Base-by-base conservation (phyloP, 371 early-diverging fungal species). In the Fennellomyces sp. region DNA sequence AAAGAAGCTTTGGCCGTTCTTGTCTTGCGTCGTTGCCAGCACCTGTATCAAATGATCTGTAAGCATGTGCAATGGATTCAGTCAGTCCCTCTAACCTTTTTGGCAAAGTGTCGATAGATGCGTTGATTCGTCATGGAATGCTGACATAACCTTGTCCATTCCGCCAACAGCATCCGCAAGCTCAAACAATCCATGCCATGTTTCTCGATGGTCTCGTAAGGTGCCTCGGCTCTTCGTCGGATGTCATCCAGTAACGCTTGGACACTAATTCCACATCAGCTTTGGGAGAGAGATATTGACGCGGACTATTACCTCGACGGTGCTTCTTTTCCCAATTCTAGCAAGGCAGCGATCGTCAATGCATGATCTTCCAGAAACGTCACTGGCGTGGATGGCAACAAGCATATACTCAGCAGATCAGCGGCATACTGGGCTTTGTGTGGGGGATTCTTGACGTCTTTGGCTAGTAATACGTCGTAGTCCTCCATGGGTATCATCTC, bases 121-220 rank as follows among this genome's bases (percentile, higher is more conserved):
- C 85, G 81, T 49, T 91, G 92, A 47, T 76, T 87, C 6, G 93
- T 86, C 13, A 89, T 76, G 1, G 92, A 88, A 63, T 91, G 88
- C 57, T 91, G 85, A 68, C 86, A 94, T 33, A 94, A 66, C 36
- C 91, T 83, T 21, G 91, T 81, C 98, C 98, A 97, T 61, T 96
- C 96, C 7, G 84, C 77, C 64, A 93, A 90, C 49, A 89, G 35
- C 42, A 72, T 48, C 45, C 73, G 64, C n/a, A 69, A 21, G n/a
- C 51, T 49, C 25, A 76, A 45, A 11, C 64, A 60, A 42, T 69
- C 65, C 5, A 68, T 27, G 1, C 21, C 53, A 1, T 58, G 13
- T 17, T 63, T 53, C 21, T 69, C 61, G 5, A 63, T 31, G 12
- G 50, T 25, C 13, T 35, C 45, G 31, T 72, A 72, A 1, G 42